Evolutionary conservation across 495 filamentous ascomycete species (phyloP), one percentile per base, ranked within the genome.

Genomic region (Hyaloscypha variabilis): DNA sequence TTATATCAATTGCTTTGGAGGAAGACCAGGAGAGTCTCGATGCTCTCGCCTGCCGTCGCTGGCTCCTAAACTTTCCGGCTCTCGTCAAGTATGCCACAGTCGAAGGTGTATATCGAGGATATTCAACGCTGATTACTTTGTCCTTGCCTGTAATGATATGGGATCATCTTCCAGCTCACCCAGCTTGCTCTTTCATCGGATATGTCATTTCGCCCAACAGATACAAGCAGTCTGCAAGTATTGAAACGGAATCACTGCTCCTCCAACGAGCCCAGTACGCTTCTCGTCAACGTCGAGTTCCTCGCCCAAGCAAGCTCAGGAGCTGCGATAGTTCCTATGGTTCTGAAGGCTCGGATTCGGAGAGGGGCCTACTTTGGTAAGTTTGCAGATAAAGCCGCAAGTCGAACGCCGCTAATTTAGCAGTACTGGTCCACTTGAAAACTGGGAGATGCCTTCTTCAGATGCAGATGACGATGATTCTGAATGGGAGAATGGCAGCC

Each of bases 1-100:
- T 85, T 73, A 80, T 85, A 31, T 82, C 82, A 0, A 65, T 85
- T 23, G 82, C 82, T 6, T 75, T 85, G 1, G 81, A 84, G 67
- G 78, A 80, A 23, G 79, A 85, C 50, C 79, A 84, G 39, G 39
- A 46, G 39, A 69, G 71, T 11, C 67, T 83, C 1, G 76, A 82
- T 51, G 65, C 82, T 30, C 74, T 79, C n/a, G 77, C 77, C 28
- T 84, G 81, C 81, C 74, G 81, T 58, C 70, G 77, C 11, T 84
- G 80, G 81, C 74, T 85, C 58, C 71, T 73, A 6, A 71, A 59
- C n/a, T 77, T 82, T 49, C 82, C 82, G 8, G 79, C 78, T 14
- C 65, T 84, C 14, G 80, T 80, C 31, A 79, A 80, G 58, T 80
- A 82, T 63, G 82, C 79, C 42, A 79, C 80, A 59, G 77, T 84